A percentile compares a stretch with the other conserved stretches of the same genome.
These are phyloP conservation scores for Hypocrella siamensis DNA, from an alignment of 2,329 filamentous ascomycete species.

Conservation along the genomic window DNA sequence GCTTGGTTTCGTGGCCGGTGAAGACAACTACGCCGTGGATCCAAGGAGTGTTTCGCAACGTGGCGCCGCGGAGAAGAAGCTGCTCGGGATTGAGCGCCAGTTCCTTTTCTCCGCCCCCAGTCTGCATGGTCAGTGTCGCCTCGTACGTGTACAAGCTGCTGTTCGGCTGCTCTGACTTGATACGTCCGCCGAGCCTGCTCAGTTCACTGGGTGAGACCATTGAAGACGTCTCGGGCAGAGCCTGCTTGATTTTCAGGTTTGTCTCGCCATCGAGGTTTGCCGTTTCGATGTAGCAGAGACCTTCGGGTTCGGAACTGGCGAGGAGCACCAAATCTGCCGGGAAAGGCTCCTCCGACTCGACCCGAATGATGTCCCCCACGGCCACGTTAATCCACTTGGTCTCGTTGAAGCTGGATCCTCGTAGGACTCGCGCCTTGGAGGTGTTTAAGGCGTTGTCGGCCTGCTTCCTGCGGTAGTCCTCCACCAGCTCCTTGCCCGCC, in stretches of 20 bases:
- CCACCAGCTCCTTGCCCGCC: slow-evolving; percentile 82
- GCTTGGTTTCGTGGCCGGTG: slow-evolving; percentile 84
- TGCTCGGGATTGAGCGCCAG: slow-evolving; percentile 82
- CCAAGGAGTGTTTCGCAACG: slow-evolving; percentile 91
- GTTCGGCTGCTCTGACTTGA: slow-evolving; percentile 94
- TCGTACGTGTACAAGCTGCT: slow-evolving; percentile 98
- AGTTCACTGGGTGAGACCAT: slow-evolving; percentile 79
- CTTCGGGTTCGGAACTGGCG: slow-evolving; percentile 91
- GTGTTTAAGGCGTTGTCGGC: slow-evolving; percentile 80
- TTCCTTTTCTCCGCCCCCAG: slow-evolving; percentile 86
- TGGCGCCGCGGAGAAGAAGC: slow-evolving; percentile 81
- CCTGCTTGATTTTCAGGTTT: slow-evolving; percentile 98
- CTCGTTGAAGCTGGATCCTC: slow-evolving; percentile 70
- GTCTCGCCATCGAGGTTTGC: slow-evolving; percentile 96
- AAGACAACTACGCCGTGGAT: slow-evolving; percentile 93
- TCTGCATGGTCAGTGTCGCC: slow-evolving; percentile 80
- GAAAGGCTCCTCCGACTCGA: slow-evolving; percentile 90
- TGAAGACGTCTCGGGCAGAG: slow-evolving; percentile 76
- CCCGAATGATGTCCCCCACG: slow-evolving; percentile 82
- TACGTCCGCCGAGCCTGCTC: slow-evolving; percentile 66
- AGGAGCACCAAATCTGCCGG: slow-evolving; percentile 85
- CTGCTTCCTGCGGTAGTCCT: slow-evolving; percentile 79
- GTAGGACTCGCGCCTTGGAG: slow-evolving; percentile 68
- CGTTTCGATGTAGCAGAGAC: slow-evolving; percentile 96
- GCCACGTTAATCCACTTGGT: slow-evolving; percentile 88